Evolutionary conservation across 2,329 filamentous ascomycete genomes (phyloP).

Genomic region (Sporothrix euskadiensis): DNA sequence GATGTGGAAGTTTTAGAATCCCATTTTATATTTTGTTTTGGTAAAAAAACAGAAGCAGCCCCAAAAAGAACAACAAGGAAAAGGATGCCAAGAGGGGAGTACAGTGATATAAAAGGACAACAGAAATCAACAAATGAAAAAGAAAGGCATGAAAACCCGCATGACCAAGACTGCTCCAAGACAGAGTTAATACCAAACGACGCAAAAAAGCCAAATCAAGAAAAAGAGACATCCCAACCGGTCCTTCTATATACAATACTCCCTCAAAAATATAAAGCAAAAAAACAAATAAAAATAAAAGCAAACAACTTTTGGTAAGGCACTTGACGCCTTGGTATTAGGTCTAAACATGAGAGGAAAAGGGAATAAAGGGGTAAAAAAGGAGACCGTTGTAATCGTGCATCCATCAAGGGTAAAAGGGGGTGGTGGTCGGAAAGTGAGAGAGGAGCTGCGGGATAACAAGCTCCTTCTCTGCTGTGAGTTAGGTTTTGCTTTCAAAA

Average conservation of each 20-base stretch:
- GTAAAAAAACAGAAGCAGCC: neutral
- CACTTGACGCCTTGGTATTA: conserved; percentile 24
- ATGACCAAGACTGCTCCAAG: neutral
- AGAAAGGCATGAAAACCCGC: neutral
- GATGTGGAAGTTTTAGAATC: neutral
- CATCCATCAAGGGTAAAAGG: conserved; percentile 4
- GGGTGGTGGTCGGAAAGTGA: neutral
- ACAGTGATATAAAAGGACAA: neutral
- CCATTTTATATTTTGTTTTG: neutral
- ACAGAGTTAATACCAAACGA: neutral
- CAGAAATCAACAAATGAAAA: neutral
- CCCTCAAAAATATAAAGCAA: conserved; percentile 5
- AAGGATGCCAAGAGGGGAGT: neutral
- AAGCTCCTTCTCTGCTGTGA: neutral
- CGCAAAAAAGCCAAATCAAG: neutral
- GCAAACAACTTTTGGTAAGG: conserved; percentile 9
- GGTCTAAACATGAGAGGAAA: neutral
- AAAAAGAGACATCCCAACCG: conserved; percentile 11
- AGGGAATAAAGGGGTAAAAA: neutral
- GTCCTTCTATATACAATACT: conserved; percentile 23
- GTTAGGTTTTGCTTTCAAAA: neutral
- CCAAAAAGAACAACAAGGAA: neutral
- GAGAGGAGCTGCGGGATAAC: neutral
- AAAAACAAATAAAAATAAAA: neutral
- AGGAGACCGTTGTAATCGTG: conserved; percentile 8